Evolutionary conservation across 306 rosid genomes (phyloP).

Genomic region (Cercis canadensis): DNA sequence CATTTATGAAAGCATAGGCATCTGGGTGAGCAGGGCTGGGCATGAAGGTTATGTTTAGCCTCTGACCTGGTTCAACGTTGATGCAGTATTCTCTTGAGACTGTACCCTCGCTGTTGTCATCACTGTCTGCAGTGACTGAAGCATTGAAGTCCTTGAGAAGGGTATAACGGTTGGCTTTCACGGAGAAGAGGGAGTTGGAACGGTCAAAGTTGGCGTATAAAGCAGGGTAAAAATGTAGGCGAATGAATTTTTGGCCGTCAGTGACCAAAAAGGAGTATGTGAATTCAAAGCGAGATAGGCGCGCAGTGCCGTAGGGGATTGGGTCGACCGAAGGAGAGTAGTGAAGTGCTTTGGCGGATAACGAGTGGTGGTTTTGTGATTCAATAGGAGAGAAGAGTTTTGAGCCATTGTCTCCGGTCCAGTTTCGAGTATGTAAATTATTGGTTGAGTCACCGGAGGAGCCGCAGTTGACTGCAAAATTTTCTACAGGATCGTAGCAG

Average conservation of each 20-base stretch:
- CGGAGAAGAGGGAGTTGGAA: constrained; percentile 45
- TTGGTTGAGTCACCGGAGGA: neutral
- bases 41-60: no score
- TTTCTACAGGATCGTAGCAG: neutral
- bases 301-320: constrained; percentile 10
- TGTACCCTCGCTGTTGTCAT: rapidly evolving
- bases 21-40: constrained; percentile 33
- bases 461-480: no score
- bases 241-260: constrained; percentile 51
- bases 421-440: neutral
- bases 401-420: constrained; percentile 15
- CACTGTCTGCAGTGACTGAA: constrained; percentile 26
- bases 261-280: constrained; percentile 32
- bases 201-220: neutral
- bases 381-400: neutral
- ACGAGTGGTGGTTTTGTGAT: neutral
- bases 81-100: constrained; percentile 41
- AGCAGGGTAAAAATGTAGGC: constrained; percentile 43
- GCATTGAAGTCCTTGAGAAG: no score
- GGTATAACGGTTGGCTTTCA: constrained; percentile 40
- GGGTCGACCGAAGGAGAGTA: neutral
- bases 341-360: neutral
- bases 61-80: constrained; percentile 28
- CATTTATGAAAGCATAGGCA: constrained; percentile 55
- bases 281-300: constrained; percentile 21